Evolutionary conservation across 208 protist genomes (phyloP), one percentile per base, ranked within the genome.

Genomic region (Perkinsela sp.): DNA sequence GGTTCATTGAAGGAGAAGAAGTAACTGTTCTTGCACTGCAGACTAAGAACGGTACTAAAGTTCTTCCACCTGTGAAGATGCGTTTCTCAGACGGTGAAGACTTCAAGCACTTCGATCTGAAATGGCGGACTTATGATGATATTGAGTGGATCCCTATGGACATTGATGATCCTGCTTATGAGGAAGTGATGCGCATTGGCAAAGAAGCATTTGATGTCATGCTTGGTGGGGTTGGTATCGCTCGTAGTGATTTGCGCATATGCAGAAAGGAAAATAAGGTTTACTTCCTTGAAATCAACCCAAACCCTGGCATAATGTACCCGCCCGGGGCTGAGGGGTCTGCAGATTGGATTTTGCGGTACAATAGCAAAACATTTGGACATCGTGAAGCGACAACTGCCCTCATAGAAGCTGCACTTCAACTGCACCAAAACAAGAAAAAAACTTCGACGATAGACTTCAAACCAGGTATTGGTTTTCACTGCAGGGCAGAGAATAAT

Each of bases 261-360:
- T 82, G 88, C 70, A 74, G 80, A 28, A 73, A 74, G 31, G 13
- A 28, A n/a, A 77, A 76, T 13, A 79, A 80, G 57, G 79, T 81
- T 2, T 84, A 84, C 74, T 91, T 91, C 69, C 74, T 91, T 16
- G 85, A 91, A 73, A 91, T 91, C 74, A 91, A 91, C 71, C 83
- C 83, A 30, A 91, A 91, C 76, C 88, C 83, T 72, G 85, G 85
- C 0, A 89, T 91, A 83, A 89, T 83, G 82, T 91, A 91, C 72
- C 84, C 86, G 2, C 78, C 74, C 67, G 84, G 80, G 1, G 79
- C 88, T 72, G 84, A 89, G 71, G 83, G 84, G 6, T 92, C 86
- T 0, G 86, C 86, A 0, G 86, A 92, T 72, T 92, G 83, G 83
- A 88, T 92, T 66, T 69, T 92, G 31, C 75, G 79, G 0, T 73